A percentile compares a stretch with the other conserved stretches of the same genome.
phyloP scores from a whole-genome alignment of 306 rosid genomes.

The Lupinus albus region DNA sequence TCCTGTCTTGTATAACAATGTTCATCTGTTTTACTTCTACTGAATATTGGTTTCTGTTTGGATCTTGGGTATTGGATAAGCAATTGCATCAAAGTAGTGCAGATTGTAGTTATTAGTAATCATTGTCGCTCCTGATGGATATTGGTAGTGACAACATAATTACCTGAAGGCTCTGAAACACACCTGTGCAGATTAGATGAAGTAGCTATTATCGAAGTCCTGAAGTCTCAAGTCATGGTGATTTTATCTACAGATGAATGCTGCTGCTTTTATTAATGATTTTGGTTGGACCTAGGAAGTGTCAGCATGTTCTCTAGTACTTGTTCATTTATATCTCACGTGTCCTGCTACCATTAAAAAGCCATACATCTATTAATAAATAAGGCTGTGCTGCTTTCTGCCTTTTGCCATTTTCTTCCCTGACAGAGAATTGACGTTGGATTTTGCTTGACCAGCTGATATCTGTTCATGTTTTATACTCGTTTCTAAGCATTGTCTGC shows the following conservation, averaged over 20 bases:
- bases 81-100: slow-evolving; percentile 53
- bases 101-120: slow-evolving; percentile 44
- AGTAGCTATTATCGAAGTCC: slow-evolving; percentile 50
- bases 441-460: slow-evolving; percentile 59
- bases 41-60: slow-evolving; percentile 58
- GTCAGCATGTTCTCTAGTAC: slow-evolving; percentile 63
- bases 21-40: not conserved
- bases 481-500: slow-evolving; percentile 49
- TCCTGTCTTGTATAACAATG: slow-evolving; percentile 1
- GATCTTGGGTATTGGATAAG: slow-evolving; percentile 50
- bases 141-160: slow-evolving; percentile 42
- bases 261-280: slow-evolving; percentile 44
- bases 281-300: slow-evolving; percentile 48
- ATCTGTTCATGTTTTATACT: slow-evolving; percentile 53
- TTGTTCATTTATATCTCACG: slow-evolving; percentile 49
- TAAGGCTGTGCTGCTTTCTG: slow-evolving; percentile 74
- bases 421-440: slow-evolving; percentile 74
- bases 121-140: slow-evolving; percentile 57
- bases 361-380: slow-evolving; percentile 56
- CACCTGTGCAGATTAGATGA: slow-evolving; percentile 53
- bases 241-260: slow-evolving; percentile 44
- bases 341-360: slow-evolving; percentile 47
- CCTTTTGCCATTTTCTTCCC: slow-evolving; percentile 55
- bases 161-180: slow-evolving; percentile 54
- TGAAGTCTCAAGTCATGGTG: slow-evolving; percentile 51